phyloP scores from a whole-genome alignment of 768 basidiomycete species.

The Xerocomellus intermedius region DNA sequence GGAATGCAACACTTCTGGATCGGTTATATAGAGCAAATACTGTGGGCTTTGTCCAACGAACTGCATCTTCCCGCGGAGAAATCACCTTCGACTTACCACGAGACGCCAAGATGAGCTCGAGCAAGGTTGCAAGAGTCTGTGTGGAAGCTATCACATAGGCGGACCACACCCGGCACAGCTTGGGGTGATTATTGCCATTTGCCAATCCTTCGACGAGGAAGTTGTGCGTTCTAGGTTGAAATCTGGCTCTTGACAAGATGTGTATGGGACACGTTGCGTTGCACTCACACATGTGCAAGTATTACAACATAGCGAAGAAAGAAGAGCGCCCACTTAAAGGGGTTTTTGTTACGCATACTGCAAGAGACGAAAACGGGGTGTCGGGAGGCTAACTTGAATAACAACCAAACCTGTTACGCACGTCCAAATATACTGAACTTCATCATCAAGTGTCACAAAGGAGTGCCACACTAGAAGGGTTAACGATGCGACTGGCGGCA shows the following conservation, averaged over 20 bases:
- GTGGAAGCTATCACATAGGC: background rate
- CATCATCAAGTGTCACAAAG: constrained; percentile 16
- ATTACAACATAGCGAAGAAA: constrained; percentile 27
- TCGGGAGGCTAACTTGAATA: background rate
- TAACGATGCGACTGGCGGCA: constrained; percentile 10
- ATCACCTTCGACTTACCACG: constrained; percentile 9
- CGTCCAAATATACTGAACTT: constrained; percentile 21
- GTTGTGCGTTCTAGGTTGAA: constrained; percentile 16
- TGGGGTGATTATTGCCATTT: constrained; percentile 9
- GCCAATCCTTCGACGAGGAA: constrained; percentile 3
- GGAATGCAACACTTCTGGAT: constrained; percentile 9
- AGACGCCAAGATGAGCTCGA: constrained; percentile 17
- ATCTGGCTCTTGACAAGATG: background rate
- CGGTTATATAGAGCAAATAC: constrained; percentile 22
- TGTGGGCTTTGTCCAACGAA: background rate
- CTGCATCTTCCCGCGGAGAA: background rate
- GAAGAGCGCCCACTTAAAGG: constrained; percentile 33
- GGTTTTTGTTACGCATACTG: constrained; percentile 23
- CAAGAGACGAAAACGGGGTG: background rate
- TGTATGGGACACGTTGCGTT: background rate
- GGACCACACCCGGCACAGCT: constrained; percentile 11
- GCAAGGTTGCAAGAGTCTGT: constrained; percentile 10
- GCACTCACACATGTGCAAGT: constrained; percentile 20
- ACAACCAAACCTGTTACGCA: constrained; percentile 9
- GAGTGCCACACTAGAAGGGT: constrained; percentile 13